Conservation (phyloP, 1,139 yeast genomes). For the Candida sp. region DNA sequence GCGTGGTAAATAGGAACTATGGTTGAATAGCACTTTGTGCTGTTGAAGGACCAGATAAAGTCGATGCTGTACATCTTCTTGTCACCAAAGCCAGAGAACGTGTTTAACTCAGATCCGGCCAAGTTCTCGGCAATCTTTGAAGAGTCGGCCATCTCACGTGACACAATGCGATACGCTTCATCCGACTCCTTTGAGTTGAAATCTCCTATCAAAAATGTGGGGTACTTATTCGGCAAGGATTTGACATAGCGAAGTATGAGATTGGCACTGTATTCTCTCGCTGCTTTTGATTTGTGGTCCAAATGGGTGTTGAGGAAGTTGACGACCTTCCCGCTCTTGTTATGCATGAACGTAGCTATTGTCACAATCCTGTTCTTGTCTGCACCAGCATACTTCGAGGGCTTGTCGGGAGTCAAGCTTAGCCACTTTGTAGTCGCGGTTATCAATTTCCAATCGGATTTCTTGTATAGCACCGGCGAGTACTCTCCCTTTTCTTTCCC, state of each 20-base stretch:
- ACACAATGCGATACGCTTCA: constrained; percentile 28
- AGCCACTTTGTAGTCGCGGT: constrained; percentile 44
- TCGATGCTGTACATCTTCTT: constrained; percentile 22
- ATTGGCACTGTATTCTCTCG: constrained; percentile 33
- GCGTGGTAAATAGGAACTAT: constrained; percentile 38
- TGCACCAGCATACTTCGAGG: constrained; percentile 45
- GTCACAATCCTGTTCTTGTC: constrained; percentile 45
- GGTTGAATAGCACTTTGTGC: too few relatives aligned
- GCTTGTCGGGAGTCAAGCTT: constrained; percentile 38
- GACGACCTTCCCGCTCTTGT: constrained; percentile 23
- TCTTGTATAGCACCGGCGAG: constrained; percentile 44
- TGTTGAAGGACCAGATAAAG: constrained; percentile 27
- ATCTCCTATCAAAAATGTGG: constrained; percentile 32
- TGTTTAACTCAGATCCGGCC: constrained; percentile 29
- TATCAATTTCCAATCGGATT: constrained; percentile 29
- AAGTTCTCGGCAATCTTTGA: constrained; percentile 21
- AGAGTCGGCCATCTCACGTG: constrained; percentile 27
- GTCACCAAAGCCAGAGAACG: constrained; percentile 44
- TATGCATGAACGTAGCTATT: constrained; percentile 33
- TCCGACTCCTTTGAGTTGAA: constrained; percentile 35
- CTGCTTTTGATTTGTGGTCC: constrained; percentile 46
- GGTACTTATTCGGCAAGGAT: constrained; percentile 28
- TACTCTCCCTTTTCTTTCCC: constrained; percentile 46
- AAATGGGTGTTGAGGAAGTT: constrained; percentile 48
- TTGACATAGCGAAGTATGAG: constrained; percentile 36